Percentiles rank a stretch among this genome's conserved stretches.
Evolutionary conservation across 805 yeast species (phyloP).

Genomic region (Tetrapisispora arboricola): DNA sequence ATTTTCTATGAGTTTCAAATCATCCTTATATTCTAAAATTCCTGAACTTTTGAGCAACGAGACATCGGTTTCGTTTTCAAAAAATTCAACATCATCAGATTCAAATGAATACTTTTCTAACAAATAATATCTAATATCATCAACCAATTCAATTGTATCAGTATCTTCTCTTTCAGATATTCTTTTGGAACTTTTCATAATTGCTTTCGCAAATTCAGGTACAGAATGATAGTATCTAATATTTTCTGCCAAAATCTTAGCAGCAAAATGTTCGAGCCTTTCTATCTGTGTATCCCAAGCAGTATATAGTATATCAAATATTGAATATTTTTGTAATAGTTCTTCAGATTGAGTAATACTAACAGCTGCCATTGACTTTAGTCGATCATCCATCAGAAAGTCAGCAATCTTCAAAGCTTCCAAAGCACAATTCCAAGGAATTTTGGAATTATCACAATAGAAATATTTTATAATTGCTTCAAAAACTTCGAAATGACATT

Average conservation of each 20-base stretch:
- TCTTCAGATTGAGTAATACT: constrained; percentile 27
- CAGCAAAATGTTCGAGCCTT: constrained; percentile 53
- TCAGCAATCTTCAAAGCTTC: constrained; percentile 55
- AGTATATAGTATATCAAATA: constrained; percentile 49
- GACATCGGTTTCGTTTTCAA: constrained; percentile 14
- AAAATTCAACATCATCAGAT: constrained; percentile 19
- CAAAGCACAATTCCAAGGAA: constrained; percentile 41
- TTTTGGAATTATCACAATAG: constrained; percentile 48
- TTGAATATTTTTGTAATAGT: constrained; percentile 27
- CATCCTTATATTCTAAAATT: constrained; percentile 20
- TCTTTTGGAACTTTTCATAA: constrained; percentile 42
- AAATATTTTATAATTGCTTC: constrained; percentile 45
- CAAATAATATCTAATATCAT: constrained; percentile 62
- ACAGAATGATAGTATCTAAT: constrained; percentile 31
- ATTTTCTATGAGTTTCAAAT: constrained; percentile 33
- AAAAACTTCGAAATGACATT: constrained; percentile 29
- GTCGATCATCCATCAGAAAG: constrained; percentile 43
- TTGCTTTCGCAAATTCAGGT: constrained; percentile 31
- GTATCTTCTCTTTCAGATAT: constrained; percentile 56
- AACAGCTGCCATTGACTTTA: constrained; percentile 54
- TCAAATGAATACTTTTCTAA: constrained; percentile 24
- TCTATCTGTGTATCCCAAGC: constrained; percentile 62
- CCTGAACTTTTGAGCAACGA: constrained; percentile 15
- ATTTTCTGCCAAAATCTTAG: constrained; percentile 45
- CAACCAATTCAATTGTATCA: constrained; percentile 71